A percentile compares a stretch with the other conserved stretches of the same genome.
phyloP scores from a whole-genome alignment of 257 asterid species.

The Solanum habrochaites region DNA sequence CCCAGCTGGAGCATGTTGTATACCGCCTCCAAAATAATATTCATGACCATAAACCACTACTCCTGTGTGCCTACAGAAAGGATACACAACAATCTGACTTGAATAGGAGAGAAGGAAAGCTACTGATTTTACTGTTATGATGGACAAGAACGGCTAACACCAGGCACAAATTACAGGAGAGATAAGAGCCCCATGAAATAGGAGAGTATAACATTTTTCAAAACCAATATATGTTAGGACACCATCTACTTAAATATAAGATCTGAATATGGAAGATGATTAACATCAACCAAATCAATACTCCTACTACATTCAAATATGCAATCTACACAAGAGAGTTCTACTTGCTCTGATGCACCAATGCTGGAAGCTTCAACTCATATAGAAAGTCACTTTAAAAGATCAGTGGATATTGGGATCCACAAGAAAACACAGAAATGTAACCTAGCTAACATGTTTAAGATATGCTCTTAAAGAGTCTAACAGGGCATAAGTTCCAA shows the following conservation, averaged over 20 bases:
- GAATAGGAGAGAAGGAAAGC: neutral
- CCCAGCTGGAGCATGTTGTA: constrained; percentile 45
- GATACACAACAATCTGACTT: neutral
- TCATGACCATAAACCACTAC: constrained; percentile 72
- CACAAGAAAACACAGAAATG: neutral
- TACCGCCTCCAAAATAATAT: constrained; percentile 1
- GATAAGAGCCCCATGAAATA: neutral
- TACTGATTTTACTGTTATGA: neutral
- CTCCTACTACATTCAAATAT: neutral
- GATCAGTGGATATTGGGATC: neutral
- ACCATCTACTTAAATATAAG: neutral
- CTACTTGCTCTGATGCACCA: neutral
- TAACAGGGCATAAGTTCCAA: neutral
- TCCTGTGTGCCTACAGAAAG: constrained; percentile 84
- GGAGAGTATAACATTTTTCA: neutral
- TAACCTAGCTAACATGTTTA: neutral
- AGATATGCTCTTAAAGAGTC: neutral
- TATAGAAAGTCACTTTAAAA: neutral
- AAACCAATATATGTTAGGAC: neutral
- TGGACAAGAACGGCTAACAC: neutral
- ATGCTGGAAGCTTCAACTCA: neutral
- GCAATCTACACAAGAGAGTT: neutral
- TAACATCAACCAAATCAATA: neutral
- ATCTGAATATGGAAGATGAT: neutral
- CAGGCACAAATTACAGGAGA: no score